Base-by-base conservation (phyloP, 2,329 filamentous ascomycete species). In the Dryadomyces sulphureus region DNA sequence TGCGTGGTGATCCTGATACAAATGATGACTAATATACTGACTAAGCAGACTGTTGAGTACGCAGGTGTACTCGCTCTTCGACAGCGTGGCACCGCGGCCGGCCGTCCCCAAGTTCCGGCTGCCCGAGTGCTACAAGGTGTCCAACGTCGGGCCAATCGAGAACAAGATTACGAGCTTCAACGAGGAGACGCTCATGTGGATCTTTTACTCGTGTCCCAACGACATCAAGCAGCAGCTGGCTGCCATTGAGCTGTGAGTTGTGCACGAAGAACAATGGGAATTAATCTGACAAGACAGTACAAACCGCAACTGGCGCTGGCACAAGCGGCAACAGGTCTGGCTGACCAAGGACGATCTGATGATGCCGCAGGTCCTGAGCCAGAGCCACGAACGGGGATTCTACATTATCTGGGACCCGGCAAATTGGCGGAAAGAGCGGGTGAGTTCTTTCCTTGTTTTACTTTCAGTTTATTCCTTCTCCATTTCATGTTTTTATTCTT, bases 141-240 rank as follows among this genome's bases (percentile, higher is more conserved):
- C 70, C 50, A 82, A 82, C 50, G 75, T 80, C 22, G 75, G 79
- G 52, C 69, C 75, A 3, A 71, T 82, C 45, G 75, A 81, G 50
- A 75, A 69, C 54, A 81, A 81, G 59, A 77, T 81, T 42, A 66
- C 67, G 36, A 79, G 72, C 51, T 81, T 82, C 60, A 81, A 80
- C 53, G 78, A 82, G 51, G 78, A 82, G 60, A 80, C 78, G 0
- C 62, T 82, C 41, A 76, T 82, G 59, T 80, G 75, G 70, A 81
- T 82, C 52, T 82, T 82, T 56, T 81, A 82, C 59, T 79, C 73
- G 60, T 79, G 74, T 49, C 75, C 78, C 7, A 66, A 70, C 39
- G 77, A 81, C 54, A 56, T 72, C 32, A 76, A 79, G 58, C 78
- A 82, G 56, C 71, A 77, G 41, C 63, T 79, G 61, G 78, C 78